phyloP scores from a whole-genome alignment of 305 asterid species.

The Fraxinus paxiana region DNA sequence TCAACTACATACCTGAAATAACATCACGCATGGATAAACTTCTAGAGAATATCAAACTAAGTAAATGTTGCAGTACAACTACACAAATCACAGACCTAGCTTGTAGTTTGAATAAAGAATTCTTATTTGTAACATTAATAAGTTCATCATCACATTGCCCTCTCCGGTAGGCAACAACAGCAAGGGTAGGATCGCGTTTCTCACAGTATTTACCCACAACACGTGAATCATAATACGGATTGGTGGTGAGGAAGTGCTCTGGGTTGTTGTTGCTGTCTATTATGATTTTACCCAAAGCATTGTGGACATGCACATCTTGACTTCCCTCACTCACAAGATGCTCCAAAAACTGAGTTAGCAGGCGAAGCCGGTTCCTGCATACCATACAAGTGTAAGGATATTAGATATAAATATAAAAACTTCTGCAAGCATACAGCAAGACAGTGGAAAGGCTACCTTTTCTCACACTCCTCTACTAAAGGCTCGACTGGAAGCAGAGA shows the following conservation, averaged over 20 bases:
- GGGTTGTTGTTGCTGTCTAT: conserved; percentile 97
- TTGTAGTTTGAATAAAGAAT: conserved; percentile 90
- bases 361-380: conserved; percentile 92
- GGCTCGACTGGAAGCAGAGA: conserved; percentile 99
- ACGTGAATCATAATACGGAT: conserved; percentile 96
- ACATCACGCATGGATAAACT: conserved; percentile 8
- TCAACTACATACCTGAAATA: conserved; percentile 74
- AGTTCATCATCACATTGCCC: conserved; percentile 98
- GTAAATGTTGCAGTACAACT: background rate
- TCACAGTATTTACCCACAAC: conserved; percentile 98
- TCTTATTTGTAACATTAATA: conserved; percentile 85
- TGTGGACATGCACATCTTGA: conserved; percentile 98
- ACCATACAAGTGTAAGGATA: conserved; percentile 24
- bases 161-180: conserved; percentile 96
- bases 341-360: conserved; percentile 95
- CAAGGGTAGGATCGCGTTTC: conserved; percentile 99
- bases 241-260: conserved; percentile 97
- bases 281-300: conserved; percentile 94
- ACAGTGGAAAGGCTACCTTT: conserved; percentile 48
- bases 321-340: conserved; percentile 99
- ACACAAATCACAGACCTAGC: conserved; percentile 62
- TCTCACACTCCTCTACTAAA: conserved; percentile 95
- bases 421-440: background rate
- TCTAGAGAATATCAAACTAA: background rate
- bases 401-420: conserved; percentile 7